A percentile compares a stretch with the other conserved stretches of the same genome.
Conservation (phyloP, 2,329 filamentous ascomycete genomes). For the Diplodia scrobiculata region DNA sequence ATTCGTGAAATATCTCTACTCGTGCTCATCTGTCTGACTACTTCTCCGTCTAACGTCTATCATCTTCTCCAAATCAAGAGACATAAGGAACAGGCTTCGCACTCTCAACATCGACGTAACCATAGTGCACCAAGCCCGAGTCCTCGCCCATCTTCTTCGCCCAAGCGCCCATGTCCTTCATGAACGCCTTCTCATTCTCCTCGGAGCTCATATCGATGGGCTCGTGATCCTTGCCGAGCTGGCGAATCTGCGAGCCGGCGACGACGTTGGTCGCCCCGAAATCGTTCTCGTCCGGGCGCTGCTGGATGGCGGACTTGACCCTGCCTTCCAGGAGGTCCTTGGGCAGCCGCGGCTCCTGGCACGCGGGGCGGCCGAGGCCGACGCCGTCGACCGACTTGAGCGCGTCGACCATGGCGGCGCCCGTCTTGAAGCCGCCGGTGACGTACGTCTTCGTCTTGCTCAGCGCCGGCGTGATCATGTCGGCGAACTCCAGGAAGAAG, state of each 20-base stretch:
- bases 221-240: constrained; percentile 57
- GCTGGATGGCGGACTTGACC: constrained; percentile 51
- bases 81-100: constrained; percentile 44
- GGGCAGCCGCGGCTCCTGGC: constrained; percentile 55
- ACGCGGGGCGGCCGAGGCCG: constrained; percentile 59
- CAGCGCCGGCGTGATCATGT: constrained; percentile 54
- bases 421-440: constrained; percentile 55
- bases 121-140: constrained; percentile 46
- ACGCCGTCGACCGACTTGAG: constrained; percentile 53
- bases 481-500: constrained; percentile 68
- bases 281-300: constrained; percentile 54
- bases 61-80: neutral
- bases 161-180: constrained; percentile 54
- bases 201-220: constrained; percentile 56
- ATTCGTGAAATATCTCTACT: neutral
- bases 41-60: neutral
- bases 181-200: constrained; percentile 53
- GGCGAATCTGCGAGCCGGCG: constrained; percentile 55
- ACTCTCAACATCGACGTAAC: constrained; percentile 51
- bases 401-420: constrained; percentile 29
- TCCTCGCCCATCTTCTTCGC: constrained; percentile 46
- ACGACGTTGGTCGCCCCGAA: constrained; percentile 54
- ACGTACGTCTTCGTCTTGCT: constrained; percentile 60
- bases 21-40: neutral
- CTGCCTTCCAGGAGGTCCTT: constrained; percentile 51